Evolutionary conservation across 2,329 filamentous ascomycete genomes (phyloP), one percentile per base, ranked within the genome.

Genomic region (Cadophora luteo-olivacea): DNA sequence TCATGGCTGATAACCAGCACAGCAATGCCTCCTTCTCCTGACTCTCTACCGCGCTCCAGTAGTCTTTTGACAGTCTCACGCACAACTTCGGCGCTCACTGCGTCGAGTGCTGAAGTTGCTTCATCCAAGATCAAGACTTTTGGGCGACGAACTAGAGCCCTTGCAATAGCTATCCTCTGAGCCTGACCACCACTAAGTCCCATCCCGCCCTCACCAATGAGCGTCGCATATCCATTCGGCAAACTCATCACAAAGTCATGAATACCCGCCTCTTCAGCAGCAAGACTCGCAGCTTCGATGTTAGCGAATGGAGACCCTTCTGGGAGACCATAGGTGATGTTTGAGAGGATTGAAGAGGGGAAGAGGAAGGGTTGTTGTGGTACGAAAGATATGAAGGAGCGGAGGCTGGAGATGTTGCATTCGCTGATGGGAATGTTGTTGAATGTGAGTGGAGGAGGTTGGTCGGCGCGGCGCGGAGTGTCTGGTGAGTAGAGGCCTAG

Each of bases 1-100:
- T 86, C 87, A 80, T 97, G 95, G 61, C 94, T 97, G 49, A 97
- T 90, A 29, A 97, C 85, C 19, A 97, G 83, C 0, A 97, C 87
- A 0, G 91, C 91, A 78, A 93, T 85, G 0, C 81, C 82, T 4
- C 75, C 70, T 14, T 75, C 74, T 29, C 66, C 66, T 6, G 49
- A 57, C 12, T 63, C 57, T 16, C 64, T 60, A 8, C 64, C 52
- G 55, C 69, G 65, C 25, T 69, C 61, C 14, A 90, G 81, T 0
- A 96, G 79, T 0, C 76, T 76, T 45, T 78, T 79, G 51, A 97
- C 83, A 0, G 90, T 90, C 9, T 85, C 80, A 14, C 91, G 83
- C 3, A 97, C 85, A 1, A 85, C 80, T 2, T 84, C 84, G 0
- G 92, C 89, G 49, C 86, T 90, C 72, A 90, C 86, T 0, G 85